These are phyloP conservation scores for Epichloe brachyelytri DNA, from an alignment of 2,329 filamentous ascomycete species.

Conservation along the genomic window DNA sequence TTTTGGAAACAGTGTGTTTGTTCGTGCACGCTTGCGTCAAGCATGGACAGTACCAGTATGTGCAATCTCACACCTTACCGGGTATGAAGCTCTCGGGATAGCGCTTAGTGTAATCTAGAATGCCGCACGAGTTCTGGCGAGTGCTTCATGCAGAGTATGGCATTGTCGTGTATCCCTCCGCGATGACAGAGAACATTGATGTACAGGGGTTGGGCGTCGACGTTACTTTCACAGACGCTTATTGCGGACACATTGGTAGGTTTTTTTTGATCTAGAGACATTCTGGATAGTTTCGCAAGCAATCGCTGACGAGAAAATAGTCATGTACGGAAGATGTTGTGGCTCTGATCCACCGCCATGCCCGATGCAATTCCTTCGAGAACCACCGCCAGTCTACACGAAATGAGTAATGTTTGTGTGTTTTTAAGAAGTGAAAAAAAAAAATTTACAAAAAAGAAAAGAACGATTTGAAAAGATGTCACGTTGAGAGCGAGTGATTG, in stretches of 20 bases:
- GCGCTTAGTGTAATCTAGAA: constrained; percentile 9
- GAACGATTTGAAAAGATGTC: not conserved
- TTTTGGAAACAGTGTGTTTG: constrained; percentile 27
- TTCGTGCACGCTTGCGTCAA: constrained; percentile 27
- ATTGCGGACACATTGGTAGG: constrained; percentile 23
- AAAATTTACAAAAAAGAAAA: rapidly evolving
- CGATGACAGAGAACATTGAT: constrained; percentile 23
- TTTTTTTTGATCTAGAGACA: not conserved
- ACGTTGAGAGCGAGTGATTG: not conserved
- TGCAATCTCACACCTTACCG: no score
- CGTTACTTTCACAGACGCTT: constrained; percentile 25
- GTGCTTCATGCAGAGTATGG: constrained; percentile 25
- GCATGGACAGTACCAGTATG: constrained; percentile 24
- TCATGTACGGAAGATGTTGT: constrained; percentile 22
- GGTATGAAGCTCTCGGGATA: no score
- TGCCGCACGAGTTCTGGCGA: constrained; percentile 25
- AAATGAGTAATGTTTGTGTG: constrained; percentile 3
- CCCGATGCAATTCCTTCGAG: constrained; percentile 24
- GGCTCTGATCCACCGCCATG: constrained; percentile 20
- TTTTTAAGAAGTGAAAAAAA: not conserved
- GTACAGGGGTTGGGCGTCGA: constrained; percentile 19
- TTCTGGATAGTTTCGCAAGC: not conserved
- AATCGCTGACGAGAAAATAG: constrained; percentile 9
- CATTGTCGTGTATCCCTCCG: constrained; percentile 28
- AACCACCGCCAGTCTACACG: constrained; percentile 24